A percentile compares a stretch with the other conserved stretches of the same genome.
Evolutionary conservation across 768 basidiomycete genomes (phyloP).

Genomic region (Termitomyces sp.): DNA sequence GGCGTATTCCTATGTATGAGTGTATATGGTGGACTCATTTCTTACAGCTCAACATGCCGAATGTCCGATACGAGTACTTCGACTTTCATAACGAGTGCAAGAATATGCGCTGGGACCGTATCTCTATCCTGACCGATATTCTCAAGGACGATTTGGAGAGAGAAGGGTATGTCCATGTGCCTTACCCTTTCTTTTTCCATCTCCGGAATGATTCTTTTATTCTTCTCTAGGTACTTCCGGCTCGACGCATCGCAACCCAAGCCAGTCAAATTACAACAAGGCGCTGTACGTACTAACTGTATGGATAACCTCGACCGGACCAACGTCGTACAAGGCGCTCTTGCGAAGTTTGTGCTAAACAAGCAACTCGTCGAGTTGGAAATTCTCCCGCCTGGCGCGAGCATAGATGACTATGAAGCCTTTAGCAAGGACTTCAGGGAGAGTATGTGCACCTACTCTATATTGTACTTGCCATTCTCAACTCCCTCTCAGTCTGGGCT

Average conservation of each 20-base stretch:
- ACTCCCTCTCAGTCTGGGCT: conserved; percentile 76
- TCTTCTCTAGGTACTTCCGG: conserved; percentile 69
- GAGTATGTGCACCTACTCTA: conserved; percentile 47
- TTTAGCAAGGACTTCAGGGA: conserved; percentile 85
- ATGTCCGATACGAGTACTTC: conserved; percentile 89
- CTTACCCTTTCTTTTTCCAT: neutral
- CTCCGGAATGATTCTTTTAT: neutral
- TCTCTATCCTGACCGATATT: conserved; percentile 75
- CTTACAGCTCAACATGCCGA: conserved; percentile 55
- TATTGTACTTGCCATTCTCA: neutral
- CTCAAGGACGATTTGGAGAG: conserved; percentile 65
- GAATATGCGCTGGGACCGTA: conserved; percentile 92
- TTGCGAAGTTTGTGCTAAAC: conserved; percentile 84
- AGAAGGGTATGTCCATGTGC: conserved; percentile 52
- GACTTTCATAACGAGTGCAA: conserved; percentile 97
- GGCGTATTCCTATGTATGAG: conserved; percentile 9
- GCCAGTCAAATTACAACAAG: conserved; percentile 61
- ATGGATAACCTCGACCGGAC: conserved; percentile 98
- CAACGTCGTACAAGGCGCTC: conserved; percentile 90
- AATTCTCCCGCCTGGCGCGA: conserved; percentile 65
- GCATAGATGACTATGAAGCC: conserved; percentile 77
- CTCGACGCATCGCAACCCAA: conserved; percentile 44
- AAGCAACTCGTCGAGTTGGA: conserved; percentile 72
- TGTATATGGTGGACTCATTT: conserved; percentile 6
- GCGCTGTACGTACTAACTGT: conserved; percentile 90